These are phyloP conservation scores for Aspergillus intermedius DNA, from an alignment of 2,329 filamentous ascomycete species.

Conservation along the genomic window DNA sequence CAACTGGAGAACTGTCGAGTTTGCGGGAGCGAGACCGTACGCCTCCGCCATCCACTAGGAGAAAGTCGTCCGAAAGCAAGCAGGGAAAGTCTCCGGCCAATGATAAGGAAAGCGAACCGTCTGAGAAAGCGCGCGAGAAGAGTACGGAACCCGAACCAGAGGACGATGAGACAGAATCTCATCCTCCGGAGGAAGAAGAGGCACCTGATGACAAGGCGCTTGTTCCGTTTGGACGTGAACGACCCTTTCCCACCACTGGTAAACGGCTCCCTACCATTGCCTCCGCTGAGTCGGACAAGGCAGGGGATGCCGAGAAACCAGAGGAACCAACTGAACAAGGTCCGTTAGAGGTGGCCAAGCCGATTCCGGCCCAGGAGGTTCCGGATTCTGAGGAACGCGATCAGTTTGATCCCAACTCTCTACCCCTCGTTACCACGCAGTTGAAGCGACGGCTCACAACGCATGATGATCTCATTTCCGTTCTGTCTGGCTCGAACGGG, in stretches of 20 bases:
- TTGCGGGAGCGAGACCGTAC: background rate
- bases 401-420: conserved; percentile 39
- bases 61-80: conserved; percentile 8
- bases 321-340: conserved; percentile 13
- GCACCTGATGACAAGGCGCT: conserved; percentile 32
- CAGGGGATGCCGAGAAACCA: conserved; percentile 14
- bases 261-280: conserved; percentile 53
- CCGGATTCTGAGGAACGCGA: conserved; percentile 39
- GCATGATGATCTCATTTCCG: conserved; percentile 89
- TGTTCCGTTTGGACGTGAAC: conserved; percentile 36
- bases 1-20: background rate
- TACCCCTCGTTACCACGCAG: conserved; percentile 40
- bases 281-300: conserved; percentile 49
- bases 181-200: conserved; percentile 31
- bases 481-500: conserved; percentile 62
- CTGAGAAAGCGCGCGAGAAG: conserved; percentile 14
- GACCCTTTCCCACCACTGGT: conserved; percentile 48
- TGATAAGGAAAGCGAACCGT: conserved; percentile 5
- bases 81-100: conserved; percentile 11
- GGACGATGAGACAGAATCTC: conserved; percentile 16
- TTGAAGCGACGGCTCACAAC: conserved; percentile 75
- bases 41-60: conserved; percentile 7
- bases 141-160: conserved; percentile 14
- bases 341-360: conserved; percentile 18
- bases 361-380: conserved; percentile 10